phyloP scores from a whole-genome alignment of 2,329 filamentous ascomycete genomes.

The Scedosporium dehoogii region DNA sequence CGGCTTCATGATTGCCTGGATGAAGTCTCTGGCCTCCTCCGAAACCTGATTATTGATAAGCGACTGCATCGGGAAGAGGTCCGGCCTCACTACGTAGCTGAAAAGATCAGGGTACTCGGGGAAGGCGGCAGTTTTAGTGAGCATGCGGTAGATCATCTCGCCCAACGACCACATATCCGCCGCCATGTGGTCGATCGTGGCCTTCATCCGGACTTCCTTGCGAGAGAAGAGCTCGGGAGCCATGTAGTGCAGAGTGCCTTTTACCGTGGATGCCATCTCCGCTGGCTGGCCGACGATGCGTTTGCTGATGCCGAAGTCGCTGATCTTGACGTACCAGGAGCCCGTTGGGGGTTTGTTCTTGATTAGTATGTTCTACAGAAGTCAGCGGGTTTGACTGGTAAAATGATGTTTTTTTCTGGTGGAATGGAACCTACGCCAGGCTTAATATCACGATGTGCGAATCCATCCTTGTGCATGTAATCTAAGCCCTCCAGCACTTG shows the following conservation, averaged over 20 bases:
- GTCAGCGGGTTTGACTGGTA: background rate
- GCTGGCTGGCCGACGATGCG: background rate
- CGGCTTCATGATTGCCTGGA: background rate
- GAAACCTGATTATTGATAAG: background rate
- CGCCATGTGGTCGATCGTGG: conserved; percentile 5
- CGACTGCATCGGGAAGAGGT: background rate
- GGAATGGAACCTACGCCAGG: conserved; percentile 10
- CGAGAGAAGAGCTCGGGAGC: conserved; percentile 12
- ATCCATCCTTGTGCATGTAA: conserved; percentile 14
- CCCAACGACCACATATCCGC: conserved; percentile 16
- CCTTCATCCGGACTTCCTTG: background rate
- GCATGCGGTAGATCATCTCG: conserved; percentile 10
- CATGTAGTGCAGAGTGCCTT: conserved; percentile 11
- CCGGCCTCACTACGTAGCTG: background rate
- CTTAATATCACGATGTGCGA: conserved; percentile 16
- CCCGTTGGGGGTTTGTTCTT: conserved; percentile 8
- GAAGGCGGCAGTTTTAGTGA: conserved; percentile 6
- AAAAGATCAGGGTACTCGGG: background rate
- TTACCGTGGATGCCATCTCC: background rate
- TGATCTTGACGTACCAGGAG: conserved; percentile 15
- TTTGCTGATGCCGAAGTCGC: conserved; percentile 17
- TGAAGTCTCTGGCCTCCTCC: background rate
- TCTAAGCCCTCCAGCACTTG: conserved; percentile 13
- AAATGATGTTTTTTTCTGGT: background rate
- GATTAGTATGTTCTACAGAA: conserved; percentile 14